Base-by-base conservation (phyloP, 371 early-diverging fungal genomes). In the Batrachochytrium dendrobatidis region DNA sequence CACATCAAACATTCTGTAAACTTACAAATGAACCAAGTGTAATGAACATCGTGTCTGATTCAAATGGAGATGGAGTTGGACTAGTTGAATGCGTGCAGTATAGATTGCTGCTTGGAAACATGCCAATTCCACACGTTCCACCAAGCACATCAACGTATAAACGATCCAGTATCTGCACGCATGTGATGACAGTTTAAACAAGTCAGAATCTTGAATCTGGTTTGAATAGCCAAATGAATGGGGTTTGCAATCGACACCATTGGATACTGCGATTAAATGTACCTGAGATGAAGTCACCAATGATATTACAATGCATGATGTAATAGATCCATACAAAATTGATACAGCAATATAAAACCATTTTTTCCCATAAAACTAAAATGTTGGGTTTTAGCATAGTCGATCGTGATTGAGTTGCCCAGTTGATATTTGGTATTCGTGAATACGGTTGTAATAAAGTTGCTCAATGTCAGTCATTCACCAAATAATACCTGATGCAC, bases 401-500 rank as follows among this genome's bases (percentile, higher is more conserved):
- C n/a, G n/a, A n/a, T n/a, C n/a, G n/a, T n/a, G n/a, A n/a, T n/a
- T n/a, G n/a, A n/a, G n/a, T n/a, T n/a, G n/a, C n/a, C n/a, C n/a
- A n/a, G n/a, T n/a, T n/a, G n/a, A n/a, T n/a, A n/a, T n/a, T n/a
- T n/a, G n/a, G n/a, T n/a, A n/a, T n/a, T n/a, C n/a, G n/a, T n/a
- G n/a, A n/a, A n/a, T n/a, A n/a, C n/a, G n/a, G n/a, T n/a, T n/a
- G n/a, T n/a, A n/a, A n/a, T n/a, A n/a, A n/a, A n/a, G n/a, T n/a
- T n/a, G n/a, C n/a, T n/a, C n/a, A n/a, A n/a, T n/a, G n/a, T n/a
- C n/a, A n/a, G n/a, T n/a, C n/a, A n/a, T n/a, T n/a, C n/a, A n/a
- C n/a, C n/a, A n/a, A n/a, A n/a, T n/a, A n/a, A n/a, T 43, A 57
- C 49, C 49, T 76, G 77, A 61, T 76, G 77, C 7, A 76, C 77